Evolutionary conservation across 1,139 yeast genomes (phyloP).

Genomic region (Kurtzmaniella natalensis): DNA sequence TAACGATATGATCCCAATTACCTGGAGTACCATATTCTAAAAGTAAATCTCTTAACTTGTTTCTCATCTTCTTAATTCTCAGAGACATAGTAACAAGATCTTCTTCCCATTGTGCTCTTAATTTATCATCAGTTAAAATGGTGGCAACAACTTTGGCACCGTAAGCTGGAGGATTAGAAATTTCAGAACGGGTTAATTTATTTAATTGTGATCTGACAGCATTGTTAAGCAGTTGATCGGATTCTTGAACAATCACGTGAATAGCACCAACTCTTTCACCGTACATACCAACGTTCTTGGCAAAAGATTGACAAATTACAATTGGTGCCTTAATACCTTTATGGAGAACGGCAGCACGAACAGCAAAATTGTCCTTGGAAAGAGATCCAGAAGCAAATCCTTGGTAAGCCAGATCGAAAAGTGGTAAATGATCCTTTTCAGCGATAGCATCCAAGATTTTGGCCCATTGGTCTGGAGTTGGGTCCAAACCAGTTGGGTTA

Average conservation of each 20-base stretch:
- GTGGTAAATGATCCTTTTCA: constrained; percentile 33
- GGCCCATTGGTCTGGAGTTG: constrained; percentile 40
- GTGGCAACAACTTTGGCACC: constrained; percentile 91
- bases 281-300: constrained; percentile 95
- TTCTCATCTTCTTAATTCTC: constrained; percentile 77
- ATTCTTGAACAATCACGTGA: constrained; percentile 58
- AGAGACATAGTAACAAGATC: constrained; percentile 88
- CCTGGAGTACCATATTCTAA: constrained; percentile 73
- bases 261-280: constrained; percentile 97
- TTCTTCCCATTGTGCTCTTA: constrained; percentile 75
- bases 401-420: constrained; percentile 48
- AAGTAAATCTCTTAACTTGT: constrained; percentile 56
- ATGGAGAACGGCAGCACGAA: constrained; percentile 71
- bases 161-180: constrained; percentile 93
- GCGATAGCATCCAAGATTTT: constrained; percentile 37
- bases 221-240: constrained; percentile 26
- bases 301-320: constrained; percentile 90
- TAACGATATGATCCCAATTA: constrained; percentile 88
- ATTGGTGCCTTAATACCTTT: constrained; percentile 43
- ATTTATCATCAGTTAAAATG: constrained; percentile 60
- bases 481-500: constrained; percentile 50
- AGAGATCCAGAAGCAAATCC: constrained; percentile 64
- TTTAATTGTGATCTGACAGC: constrained; percentile 75
- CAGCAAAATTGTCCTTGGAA: constrained; percentile 80
- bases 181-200: constrained; percentile 74